Conservation (phyloP, 208 protist species). For the Porcisia deanei region DNA sequence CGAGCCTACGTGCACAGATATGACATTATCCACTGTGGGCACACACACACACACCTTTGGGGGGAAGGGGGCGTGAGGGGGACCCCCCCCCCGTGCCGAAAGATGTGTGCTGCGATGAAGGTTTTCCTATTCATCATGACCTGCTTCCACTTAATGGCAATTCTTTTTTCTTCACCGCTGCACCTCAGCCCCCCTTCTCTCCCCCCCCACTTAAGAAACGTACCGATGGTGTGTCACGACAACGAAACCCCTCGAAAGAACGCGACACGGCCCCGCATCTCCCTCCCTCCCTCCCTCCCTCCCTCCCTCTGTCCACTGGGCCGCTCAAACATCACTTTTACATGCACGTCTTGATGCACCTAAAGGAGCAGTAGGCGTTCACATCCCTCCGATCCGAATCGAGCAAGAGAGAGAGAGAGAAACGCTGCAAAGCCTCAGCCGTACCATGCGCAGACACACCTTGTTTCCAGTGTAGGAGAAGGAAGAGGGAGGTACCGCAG, state of each 20-base stretch:
- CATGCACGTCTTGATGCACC: background rate
- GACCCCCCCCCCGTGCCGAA: background rate
- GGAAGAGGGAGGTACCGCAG: too few species aligned
- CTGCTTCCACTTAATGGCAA: too few species aligned
- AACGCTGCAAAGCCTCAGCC: background rate
- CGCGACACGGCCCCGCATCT: background rate
- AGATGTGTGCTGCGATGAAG: too few species aligned
- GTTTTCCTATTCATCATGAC: too few species aligned
- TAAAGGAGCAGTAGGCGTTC: background rate
- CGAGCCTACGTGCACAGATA: too few species aligned
- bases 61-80: too few species aligned
- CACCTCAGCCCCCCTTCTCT: background rate
- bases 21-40: background rate
- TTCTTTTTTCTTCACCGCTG: background rate
- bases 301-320: background rate
- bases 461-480: too few species aligned
- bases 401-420: background rate
- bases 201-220: too few species aligned
- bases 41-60: background rate
- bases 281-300: background rate
- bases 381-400: background rate
- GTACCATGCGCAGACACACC: background rate
- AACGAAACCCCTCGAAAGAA: background rate
- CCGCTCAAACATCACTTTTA: background rate
- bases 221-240: background rate